Evolutionary conservation across 2,329 filamentous ascomycete species (phyloP).

Genomic region (Stagonosporopsis chrysanthemi): DNA sequence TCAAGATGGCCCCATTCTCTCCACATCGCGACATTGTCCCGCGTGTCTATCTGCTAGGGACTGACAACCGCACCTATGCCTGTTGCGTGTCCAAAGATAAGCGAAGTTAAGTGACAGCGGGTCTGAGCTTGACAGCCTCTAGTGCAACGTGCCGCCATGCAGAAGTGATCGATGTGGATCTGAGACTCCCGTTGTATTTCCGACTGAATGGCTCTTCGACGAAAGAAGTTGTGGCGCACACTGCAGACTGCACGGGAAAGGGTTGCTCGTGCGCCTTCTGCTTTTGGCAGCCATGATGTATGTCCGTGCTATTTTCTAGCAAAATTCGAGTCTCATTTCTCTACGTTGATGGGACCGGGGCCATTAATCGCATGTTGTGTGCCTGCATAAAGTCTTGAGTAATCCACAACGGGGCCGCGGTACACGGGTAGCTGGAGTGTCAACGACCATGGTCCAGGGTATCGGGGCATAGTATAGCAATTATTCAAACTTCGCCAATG

Average conservation of each 20-base stretch:
- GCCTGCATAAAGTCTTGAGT: neutral
- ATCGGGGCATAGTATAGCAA: neutral
- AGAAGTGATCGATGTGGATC: slow-evolving; percentile 3
- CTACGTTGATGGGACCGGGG: neutral
- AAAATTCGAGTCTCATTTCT: neutral
- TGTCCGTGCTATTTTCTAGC: neutral
- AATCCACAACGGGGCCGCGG: neutral
- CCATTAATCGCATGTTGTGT: neutral
- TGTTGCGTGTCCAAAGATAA: neutral
- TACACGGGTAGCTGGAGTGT: neutral
- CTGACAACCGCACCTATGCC: neutral
- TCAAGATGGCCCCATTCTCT: slow-evolving; percentile 1
- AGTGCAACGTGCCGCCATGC: slow-evolving; percentile 1
- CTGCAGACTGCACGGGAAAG: neutral
- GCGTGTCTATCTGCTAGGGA: neutral
- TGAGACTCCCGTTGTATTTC: neutral
- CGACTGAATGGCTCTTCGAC: neutral
- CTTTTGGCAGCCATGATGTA: neutral
- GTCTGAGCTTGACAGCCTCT: neutral
- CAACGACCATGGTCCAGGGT: neutral
- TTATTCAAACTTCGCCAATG: neutral
- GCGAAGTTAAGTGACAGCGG: slow-evolving; percentile 8
- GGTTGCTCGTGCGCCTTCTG: neutral
- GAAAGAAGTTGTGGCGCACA: neutral
- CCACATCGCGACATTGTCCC: neutral